These are phyloP conservation scores for Pugionium cornutum DNA, from an alignment of 345 rosid species.

Conservation along the genomic window DNA sequence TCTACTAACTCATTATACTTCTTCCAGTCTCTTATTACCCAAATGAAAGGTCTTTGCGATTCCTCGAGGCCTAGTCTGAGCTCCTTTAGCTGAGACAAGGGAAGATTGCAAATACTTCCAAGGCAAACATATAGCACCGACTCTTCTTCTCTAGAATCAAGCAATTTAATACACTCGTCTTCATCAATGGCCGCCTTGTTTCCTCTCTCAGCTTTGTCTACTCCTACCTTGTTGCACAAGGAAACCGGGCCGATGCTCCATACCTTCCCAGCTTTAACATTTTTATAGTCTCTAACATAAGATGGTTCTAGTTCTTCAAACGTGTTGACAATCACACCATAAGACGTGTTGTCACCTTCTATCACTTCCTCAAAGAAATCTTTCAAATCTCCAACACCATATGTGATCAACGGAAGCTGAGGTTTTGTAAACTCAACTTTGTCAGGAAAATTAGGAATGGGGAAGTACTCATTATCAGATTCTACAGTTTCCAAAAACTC, in stretches of 20 bases:
- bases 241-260: slow-evolving; percentile 55
- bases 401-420: slow-evolving; percentile 35
- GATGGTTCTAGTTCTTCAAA: slow-evolving; percentile 47
- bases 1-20: slow-evolving; percentile 27
- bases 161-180: slow-evolving; percentile 44
- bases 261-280: slow-evolving; percentile 28
- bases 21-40: slow-evolving; percentile 49
- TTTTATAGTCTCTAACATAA: slow-evolving; percentile 38
- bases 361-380: slow-evolving; percentile 5
- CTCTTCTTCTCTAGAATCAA: slow-evolving; percentile 31
- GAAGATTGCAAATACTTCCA: slow-evolving; percentile 41
- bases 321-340: slow-evolving; percentile 45
- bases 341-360: slow-evolving; percentile 33
- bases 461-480: slow-evolving; percentile 39
- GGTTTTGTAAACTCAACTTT: slow-evolving; percentile 42
- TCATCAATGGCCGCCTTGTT: slow-evolving; percentile 32
- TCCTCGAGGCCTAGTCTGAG: slow-evolving; percentile 50
- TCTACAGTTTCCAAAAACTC: slow-evolving; percentile 21
- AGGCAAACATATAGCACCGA: slow-evolving; percentile 55
- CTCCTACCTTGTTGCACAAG: slow-evolving; percentile 30
- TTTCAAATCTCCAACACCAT: slow-evolving; percentile 14
- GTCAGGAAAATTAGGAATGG: slow-evolving; percentile 50
- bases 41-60: slow-evolving; percentile 50
- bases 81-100: slow-evolving; percentile 40
- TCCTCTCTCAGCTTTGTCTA: slow-evolving; percentile 48